phyloP scores from a whole-genome alignment of 1,284 basidiomycete species.

The Ceratobasidium theobromae region DNA sequence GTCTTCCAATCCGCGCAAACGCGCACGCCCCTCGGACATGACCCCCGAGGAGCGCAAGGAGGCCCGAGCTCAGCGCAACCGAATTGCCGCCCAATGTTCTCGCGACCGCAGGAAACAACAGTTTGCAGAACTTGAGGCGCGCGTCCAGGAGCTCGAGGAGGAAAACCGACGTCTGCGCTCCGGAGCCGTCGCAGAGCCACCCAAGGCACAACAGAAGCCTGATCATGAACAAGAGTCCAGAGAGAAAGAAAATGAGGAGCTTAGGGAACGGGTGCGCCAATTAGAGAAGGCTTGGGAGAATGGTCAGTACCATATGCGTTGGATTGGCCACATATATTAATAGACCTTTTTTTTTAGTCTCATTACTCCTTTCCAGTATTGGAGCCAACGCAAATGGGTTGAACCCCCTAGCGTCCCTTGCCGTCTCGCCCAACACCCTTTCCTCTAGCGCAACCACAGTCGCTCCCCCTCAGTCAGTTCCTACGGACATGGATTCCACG shows the following conservation, averaged over 20 bases:
- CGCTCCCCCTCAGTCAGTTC: conserved; percentile 38
- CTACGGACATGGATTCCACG: conserved; percentile 42
- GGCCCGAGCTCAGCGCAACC: conserved; percentile 77
- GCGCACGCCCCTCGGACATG: conserved; percentile 57
- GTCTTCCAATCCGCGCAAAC: conserved; percentile 59
- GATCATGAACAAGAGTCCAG: conserved; percentile 47
- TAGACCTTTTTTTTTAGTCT: conserved; percentile 56
- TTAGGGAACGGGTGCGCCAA: conserved; percentile 59
- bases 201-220: conserved; percentile 30
- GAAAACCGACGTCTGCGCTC: conserved; percentile 51
- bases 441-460: conserved; percentile 41
- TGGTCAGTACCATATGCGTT: conserved; percentile 61
- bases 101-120: conserved; percentile 79
- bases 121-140: conserved; percentile 53
- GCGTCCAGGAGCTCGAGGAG: conserved; percentile 50
- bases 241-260: conserved; percentile 70
- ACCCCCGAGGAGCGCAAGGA: conserved; percentile 75
- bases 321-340: conserved; percentile 40
- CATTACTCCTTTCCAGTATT: conserved; percentile 41
- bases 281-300: conserved; percentile 78
- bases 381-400: conserved; percentile 33
- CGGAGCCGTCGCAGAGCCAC: conserved; percentile 40
- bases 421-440: conserved; percentile 40
- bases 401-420: conserved; percentile 39
- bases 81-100: conserved; percentile 81